These are phyloP conservation scores for Bipolaris oryzae DNA, from an alignment of 2,329 filamentous ascomycete genomes.

Conservation along the genomic window DNA sequence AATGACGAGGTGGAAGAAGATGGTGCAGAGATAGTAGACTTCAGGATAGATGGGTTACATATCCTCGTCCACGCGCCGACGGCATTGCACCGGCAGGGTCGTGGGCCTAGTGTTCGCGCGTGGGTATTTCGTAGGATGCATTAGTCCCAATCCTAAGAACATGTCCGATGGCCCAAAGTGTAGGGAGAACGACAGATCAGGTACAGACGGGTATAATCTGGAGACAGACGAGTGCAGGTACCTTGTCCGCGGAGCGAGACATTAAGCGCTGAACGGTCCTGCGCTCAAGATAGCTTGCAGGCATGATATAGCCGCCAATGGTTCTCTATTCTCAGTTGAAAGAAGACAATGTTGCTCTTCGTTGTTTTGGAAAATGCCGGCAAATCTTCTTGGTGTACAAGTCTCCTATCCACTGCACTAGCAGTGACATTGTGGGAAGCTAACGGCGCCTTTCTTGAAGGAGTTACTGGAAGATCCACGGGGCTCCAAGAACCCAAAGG, in stretches of 20 bases:
- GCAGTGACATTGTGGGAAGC: not conserved
- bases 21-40: conserved; percentile 5
- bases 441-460: not conserved
- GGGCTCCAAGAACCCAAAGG: not conserved
- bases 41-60: conserved; percentile 17
- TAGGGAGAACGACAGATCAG: conserved; percentile 26
- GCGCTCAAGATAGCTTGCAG: conserved; percentile 12
- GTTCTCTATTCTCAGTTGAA: conserved; percentile 1
- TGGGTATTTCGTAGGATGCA: conserved; percentile 32
- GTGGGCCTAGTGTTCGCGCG: conserved; percentile 13
- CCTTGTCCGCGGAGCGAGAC: conserved; percentile 26
- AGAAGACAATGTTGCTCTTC: not conserved
- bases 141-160: conserved; percentile 17
- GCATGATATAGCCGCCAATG: conserved; percentile 18
- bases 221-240: conserved; percentile 33
- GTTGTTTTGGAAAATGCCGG: not conserved
- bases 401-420: not conserved
- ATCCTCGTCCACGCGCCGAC: conserved; percentile 23
- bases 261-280: conserved; percentile 20
- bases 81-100: conserved; percentile 1
- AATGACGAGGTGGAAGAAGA: conserved; percentile 20
- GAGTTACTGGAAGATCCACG: not conserved
- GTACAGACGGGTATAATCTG: conserved; percentile 26
- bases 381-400: not conserved
- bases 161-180: conserved; percentile 12